Conservation (phyloP, 169 alveolate species). For the Neospora caninum region DNA sequence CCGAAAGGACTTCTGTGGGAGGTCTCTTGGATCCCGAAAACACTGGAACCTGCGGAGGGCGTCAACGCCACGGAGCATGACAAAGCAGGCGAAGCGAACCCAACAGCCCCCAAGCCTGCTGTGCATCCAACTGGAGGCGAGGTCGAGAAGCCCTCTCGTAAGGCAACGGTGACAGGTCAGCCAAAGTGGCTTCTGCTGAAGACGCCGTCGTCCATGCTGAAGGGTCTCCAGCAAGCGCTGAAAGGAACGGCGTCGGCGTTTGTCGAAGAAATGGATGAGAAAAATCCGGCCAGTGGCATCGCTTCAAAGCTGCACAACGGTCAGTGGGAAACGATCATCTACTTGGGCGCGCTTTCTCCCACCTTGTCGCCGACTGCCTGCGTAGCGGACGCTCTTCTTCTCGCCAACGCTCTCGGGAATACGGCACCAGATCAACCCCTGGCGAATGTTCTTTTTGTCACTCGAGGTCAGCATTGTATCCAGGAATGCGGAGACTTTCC, state of each 20-base stretch:
- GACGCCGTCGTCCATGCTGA: neutral
- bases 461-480: neutral
- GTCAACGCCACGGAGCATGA: neutral
- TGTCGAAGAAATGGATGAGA: neutral
- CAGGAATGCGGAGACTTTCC: neutral
- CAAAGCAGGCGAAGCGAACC: neutral
- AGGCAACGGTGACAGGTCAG: neutral
- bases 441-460: neutral
- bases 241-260: neutral
- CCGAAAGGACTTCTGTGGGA: constrained; percentile 58
- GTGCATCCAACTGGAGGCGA: neutral
- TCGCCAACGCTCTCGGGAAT: neutral
- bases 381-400: neutral
- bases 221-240: neutral
- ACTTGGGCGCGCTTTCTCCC: neutral
- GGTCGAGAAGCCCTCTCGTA: neutral
- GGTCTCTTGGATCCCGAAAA: constrained; percentile 36
- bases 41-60: constrained; percentile 14
- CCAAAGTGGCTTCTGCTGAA: neutral
- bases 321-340: neutral
- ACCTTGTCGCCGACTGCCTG: neutral
- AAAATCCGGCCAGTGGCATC: neutral
- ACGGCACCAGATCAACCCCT: neutral
- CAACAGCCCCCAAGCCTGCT: neutral
- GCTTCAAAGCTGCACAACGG: neutral